Evolutionary conservation across 306 rosid genomes (phyloP), one percentile per base, ranked within the genome.

Genomic region (Cyclanthera cordifolia): DNA sequence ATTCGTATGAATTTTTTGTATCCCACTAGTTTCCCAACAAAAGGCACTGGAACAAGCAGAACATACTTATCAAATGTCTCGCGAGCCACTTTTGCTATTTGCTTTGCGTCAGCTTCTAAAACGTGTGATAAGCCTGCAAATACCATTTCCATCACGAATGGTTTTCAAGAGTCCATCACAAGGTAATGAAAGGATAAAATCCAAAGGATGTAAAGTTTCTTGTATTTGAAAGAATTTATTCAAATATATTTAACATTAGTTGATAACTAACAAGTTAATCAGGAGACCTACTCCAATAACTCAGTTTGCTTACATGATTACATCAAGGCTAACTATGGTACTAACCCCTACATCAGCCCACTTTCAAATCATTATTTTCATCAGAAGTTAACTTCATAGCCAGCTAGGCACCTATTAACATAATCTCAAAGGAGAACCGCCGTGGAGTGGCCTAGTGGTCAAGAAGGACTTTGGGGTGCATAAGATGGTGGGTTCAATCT

Each of bases 21-120:
- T 60, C 30, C 60, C 39, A 63, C n/a, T 32, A 54, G 25, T 41
- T 30, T 48, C 48, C 48, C 8, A 15, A 51, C 27, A 50, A 52
- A 24, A 12, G 39, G 13, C 60, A 56, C 30, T 5, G 23, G 1
- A 11, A 60, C 85, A 53, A 80, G 82, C 90, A 12, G 54, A 20
- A 60, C 89, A 25, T 84, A 85, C 98, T 67, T 79, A 53, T 82
- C 77, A 69, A 84, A 87, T 34, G 85, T 80, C 72, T 77, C 83
- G 8, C 91, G 86, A 6, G 95, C 96, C 88, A 80, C 79, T 6
- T 58, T 72, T 2, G 94, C 95, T 79, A 90, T 90, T 48, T 74
- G 77, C 66, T 67, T 67, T 57, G 95, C 94, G 74, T 93, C 99
- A 66, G 95, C 95, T 82, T 87, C 99, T 71, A 82, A 61, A n/a